These are phyloP conservation scores for Kuraishia ogatae DNA, from an alignment of 805 yeast genomes.

Conservation along the genomic window DNA sequence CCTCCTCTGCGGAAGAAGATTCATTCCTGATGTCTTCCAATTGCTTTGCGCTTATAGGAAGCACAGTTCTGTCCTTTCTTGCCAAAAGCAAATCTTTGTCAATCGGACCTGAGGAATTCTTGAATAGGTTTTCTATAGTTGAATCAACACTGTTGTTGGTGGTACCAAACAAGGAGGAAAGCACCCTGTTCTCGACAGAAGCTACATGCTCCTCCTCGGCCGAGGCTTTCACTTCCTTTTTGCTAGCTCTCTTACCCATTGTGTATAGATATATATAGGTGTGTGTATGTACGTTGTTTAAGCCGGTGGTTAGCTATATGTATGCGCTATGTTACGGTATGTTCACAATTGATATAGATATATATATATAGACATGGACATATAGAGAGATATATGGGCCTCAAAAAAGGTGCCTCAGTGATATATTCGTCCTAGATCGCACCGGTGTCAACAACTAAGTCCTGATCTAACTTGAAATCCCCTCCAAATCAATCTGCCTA, in stretches of 20 bases:
- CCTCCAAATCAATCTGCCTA: neutral
- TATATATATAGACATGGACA: too few relatives aligned
- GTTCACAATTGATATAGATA: too few relatives aligned
- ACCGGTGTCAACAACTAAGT: too few relatives aligned
- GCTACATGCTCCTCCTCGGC: neutral
- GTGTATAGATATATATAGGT: neutral
- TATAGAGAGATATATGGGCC: too few relatives aligned
- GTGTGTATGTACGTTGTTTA: too few relatives aligned
- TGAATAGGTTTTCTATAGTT: slow-evolving; percentile 1
- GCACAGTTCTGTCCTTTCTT: slow-evolving; percentile 1
- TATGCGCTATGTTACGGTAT: too few relatives aligned
- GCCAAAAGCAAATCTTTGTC: neutral
- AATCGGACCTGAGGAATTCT: slow-evolving; percentile 2
- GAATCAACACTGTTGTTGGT: slow-evolving; percentile 1
- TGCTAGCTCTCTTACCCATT: slow-evolving; percentile 1
- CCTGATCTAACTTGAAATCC: neutral
- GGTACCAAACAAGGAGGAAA: neutral
- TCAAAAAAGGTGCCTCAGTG: too few relatives aligned
- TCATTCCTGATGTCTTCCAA: slow-evolving; percentile 14
- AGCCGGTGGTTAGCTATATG: too few relatives aligned
- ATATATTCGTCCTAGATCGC: too few relatives aligned
- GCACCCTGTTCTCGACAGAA: neutral
- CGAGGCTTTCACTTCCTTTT: neutral
- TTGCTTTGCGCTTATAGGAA: slow-evolving; percentile 10
- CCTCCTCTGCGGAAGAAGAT: slow-evolving; percentile 14